Evolutionary conservation across 2,329 filamentous ascomycete species (phyloP).

Genomic region (Aspergillus felis): DNA sequence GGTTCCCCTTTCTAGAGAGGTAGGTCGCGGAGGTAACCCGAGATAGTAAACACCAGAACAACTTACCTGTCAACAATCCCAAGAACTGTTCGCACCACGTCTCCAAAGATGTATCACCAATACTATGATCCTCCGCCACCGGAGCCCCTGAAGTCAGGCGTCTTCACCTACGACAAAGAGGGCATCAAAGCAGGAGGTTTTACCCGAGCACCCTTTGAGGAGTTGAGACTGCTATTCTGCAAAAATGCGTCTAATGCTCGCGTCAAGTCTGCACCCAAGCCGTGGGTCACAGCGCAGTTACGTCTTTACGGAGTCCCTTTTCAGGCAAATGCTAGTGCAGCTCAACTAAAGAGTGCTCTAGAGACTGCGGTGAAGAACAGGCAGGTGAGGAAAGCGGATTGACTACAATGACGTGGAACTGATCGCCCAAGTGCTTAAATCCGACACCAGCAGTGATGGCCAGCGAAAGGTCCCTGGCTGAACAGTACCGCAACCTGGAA

Average conservation of each 20-base stretch:
- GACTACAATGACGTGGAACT: background rate
- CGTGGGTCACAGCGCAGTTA: slow-evolving; percentile 2
- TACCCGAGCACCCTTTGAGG: background rate
- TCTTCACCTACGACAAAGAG: slow-evolving; percentile 1
- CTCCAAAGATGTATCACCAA: too few relatives aligned
- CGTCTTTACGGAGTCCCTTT: slow-evolving; percentile 1
- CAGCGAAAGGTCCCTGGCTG: background rate
- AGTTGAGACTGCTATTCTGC: background rate
- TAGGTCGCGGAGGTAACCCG: background rate
- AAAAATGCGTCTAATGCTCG: background rate
- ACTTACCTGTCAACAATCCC: background rate
- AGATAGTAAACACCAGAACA: background rate
- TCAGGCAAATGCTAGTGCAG: background rate
- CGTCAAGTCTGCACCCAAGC: background rate
- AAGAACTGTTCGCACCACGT: too few relatives aligned
- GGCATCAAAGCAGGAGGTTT: background rate
- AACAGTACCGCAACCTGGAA: background rate
- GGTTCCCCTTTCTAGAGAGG: background rate
- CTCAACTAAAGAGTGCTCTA: background rate
- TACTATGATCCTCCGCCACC: background rate
- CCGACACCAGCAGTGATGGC: background rate
- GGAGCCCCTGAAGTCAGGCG: background rate
- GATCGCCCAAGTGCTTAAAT: background rate
- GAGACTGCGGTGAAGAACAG: background rate
- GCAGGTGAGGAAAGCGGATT: background rate